Evolutionary conservation across 208 protist species (phyloP), one percentile per base, ranked within the genome.

Genomic region (Acanthamoeba sp.): DNA sequence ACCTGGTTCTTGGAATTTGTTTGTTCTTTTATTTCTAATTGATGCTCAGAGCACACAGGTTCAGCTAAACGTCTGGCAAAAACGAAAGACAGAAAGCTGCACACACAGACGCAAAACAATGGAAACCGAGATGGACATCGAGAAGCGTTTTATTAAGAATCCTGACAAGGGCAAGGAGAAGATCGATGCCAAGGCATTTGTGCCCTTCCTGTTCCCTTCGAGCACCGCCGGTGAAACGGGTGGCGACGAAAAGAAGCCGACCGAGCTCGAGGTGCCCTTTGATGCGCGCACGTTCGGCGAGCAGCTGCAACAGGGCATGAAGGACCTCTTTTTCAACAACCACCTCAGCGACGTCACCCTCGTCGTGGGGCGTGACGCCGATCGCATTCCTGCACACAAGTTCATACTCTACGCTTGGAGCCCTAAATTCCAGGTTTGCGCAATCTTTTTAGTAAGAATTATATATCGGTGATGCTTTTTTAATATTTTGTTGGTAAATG

Each of bases 311-410:
- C 32, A 38, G 50, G 55, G 50, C 82, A 69, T 89, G 50, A 89
- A 89, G 82, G 82, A 89, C 48, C 82, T 89, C 82, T 89, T 89
- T 48, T 89, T 69, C 82, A 69, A 24, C 82, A 89, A 36, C 82
- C n/a, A 89, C 29, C 55, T 69, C 7, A 89, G 82, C 82, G 82
- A 89, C 82, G 27, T 89, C n/a, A 66, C 45, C 48, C 82, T 89
- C 32, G n/a, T 89, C 82, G 32, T 89, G 9, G 82, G 82, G 5
- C 50, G 42, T 27, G 45, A 88, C 18, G 38, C 36, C 4, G 82
- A 89, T 29, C 45, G 45, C 82, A 89, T 89, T 45, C 82, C 82
- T 29, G 82, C 82, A 20, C 82, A 89, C 82, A 57, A 66, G 20
- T 89, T 89, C 82, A 29, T 89, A 2, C 82, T 89, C 82, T 89